Conservation (phyloP, 768 basidiomycete species). For the Trametes cinnabarina region DNA sequence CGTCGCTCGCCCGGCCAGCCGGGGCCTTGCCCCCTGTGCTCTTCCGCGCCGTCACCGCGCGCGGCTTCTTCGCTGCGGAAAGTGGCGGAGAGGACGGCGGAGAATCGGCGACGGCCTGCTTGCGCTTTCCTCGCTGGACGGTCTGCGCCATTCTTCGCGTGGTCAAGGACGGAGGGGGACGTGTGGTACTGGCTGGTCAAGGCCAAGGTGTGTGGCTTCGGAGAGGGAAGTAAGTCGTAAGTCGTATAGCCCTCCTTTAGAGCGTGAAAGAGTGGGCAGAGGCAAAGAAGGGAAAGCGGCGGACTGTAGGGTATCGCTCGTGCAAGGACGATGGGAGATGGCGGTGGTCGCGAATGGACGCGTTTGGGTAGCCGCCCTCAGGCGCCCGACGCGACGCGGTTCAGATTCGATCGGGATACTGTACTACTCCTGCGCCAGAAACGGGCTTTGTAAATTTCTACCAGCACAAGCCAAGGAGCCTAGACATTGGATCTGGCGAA, state of each 20-base stretch:
- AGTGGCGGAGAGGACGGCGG: constrained; percentile 45
- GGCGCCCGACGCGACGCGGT: constrained; percentile 21
- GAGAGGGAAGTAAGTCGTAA: no score
- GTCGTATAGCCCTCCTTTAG: not conserved
- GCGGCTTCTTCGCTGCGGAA: constrained; percentile 45
- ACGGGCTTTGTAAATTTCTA: no score
- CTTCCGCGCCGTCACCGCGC: constrained; percentile 72
- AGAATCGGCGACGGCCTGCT: constrained; percentile 30
- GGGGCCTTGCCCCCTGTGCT: constrained; percentile 72
- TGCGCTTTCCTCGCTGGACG: constrained; percentile 56
- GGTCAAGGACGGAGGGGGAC: not conserved
- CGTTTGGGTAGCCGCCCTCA: not conserved
- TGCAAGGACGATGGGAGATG: not conserved
- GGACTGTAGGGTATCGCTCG: constrained; percentile 9
- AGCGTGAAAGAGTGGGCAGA: not conserved
- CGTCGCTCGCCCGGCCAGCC: constrained; percentile 19
- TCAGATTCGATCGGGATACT: constrained; percentile 17
- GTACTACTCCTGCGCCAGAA: no score
- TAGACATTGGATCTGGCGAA: no score
- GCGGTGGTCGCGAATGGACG: constrained; percentile 1
- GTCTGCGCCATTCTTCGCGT: constrained; percentile 60
- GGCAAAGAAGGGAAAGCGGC: not conserved
- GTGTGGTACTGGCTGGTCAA: no score
- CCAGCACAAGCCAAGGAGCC: no score
- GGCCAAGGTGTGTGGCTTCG: no score